These are phyloP conservation scores for Aspergillus pseudonomiae DNA, from an alignment of 2,329 filamentous ascomycete genomes.

Conservation along the genomic window DNA sequence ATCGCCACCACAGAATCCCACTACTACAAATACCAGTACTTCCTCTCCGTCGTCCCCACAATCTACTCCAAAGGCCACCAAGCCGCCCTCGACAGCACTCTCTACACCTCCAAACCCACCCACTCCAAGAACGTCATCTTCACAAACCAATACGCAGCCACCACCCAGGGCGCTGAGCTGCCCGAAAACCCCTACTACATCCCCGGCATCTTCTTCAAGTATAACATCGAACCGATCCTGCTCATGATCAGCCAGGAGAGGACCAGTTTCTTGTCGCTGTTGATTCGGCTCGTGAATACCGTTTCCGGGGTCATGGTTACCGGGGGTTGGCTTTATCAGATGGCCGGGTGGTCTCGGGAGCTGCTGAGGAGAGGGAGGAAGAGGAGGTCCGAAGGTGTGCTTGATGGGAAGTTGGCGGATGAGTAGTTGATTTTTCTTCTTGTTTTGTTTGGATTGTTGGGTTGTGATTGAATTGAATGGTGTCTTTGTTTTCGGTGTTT, in stretches of 20 bases:
- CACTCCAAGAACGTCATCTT: slow-evolving; percentile 65
- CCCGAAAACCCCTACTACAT: slow-evolving; percentile 65
- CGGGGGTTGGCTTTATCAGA: slow-evolving; percentile 87
- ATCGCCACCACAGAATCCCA: slow-evolving; percentile 72
- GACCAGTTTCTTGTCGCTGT: slow-evolving; percentile 71
- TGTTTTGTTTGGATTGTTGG: neutral
- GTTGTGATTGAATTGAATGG: neutral
- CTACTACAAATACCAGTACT: slow-evolving; percentile 99
- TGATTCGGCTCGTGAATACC: slow-evolving; percentile 87
- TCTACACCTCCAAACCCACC: slow-evolving; percentile 41
- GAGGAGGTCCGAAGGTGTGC: slow-evolving; percentile 50
- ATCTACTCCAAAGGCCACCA: slow-evolving; percentile 70
- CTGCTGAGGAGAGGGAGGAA: slow-evolving; percentile 47
- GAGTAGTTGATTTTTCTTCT: neutral
- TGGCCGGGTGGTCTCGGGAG: slow-evolving; percentile 73
- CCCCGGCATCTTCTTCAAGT: slow-evolving; percentile 96
- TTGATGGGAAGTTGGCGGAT: slow-evolving; percentile 47
- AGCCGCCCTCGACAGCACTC: slow-evolving; percentile 41
- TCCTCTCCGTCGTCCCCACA: slow-evolving; percentile 90
- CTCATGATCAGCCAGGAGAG: slow-evolving; percentile 82
- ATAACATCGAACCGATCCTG: slow-evolving; percentile 95
- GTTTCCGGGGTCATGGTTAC: slow-evolving; percentile 88
- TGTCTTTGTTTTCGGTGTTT: neutral
- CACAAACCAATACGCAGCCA: slow-evolving; percentile 98
- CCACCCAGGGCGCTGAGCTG: slow-evolving; percentile 72